Conservation (phyloP, 306 rosid genomes). For the Castanea sativa region DNA sequence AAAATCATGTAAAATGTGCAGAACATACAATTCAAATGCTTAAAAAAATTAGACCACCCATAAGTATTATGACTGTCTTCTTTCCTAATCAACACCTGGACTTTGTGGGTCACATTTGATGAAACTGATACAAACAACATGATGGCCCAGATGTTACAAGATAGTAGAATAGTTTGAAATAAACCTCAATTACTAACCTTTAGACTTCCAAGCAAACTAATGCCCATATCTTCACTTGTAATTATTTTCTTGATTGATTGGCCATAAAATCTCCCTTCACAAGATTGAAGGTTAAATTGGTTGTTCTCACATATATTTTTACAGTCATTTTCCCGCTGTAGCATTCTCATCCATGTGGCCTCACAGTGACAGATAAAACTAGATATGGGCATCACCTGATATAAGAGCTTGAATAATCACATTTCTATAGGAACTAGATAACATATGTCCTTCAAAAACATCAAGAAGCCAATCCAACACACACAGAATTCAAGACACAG, state of each 20-base stretch:
- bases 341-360: slow-evolving; percentile 39
- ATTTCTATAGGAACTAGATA: slow-evolving; percentile 1
- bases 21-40: not conserved
- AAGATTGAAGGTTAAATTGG: slow-evolving; percentile 31
- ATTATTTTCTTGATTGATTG: slow-evolving; percentile 50
- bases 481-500: not conserved
- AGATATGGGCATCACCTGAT: slow-evolving; percentile 65
- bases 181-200: slow-evolving; percentile 48
- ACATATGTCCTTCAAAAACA: not conserved
- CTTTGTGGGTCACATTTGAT: not conserved
- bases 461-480: slow-evolving; percentile 9
- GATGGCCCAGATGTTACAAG: slow-evolving; percentile 19
- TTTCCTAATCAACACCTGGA: not conserved
- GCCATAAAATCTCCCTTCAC: slow-evolving; percentile 42
- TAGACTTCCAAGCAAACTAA: slow-evolving; percentile 66
- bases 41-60: not conserved
- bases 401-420: slow-evolving; percentile 9
- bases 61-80: not conserved
- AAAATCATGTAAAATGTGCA: not conserved
- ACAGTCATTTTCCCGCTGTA: slow-evolving; percentile 29
- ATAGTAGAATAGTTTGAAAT: slow-evolving; percentile 16
- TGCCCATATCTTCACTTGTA: slow-evolving; percentile 61
- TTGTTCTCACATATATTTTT: slow-evolving; percentile 33
- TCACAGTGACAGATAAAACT: slow-evolving; percentile 45
- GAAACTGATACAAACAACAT: slow-evolving; percentile 4